Percentiles rank a stretch among this genome's conserved stretches.
Conservation (phyloP, 352 stramenopile species). For the Peronosclerospora sorghi region DNA sequence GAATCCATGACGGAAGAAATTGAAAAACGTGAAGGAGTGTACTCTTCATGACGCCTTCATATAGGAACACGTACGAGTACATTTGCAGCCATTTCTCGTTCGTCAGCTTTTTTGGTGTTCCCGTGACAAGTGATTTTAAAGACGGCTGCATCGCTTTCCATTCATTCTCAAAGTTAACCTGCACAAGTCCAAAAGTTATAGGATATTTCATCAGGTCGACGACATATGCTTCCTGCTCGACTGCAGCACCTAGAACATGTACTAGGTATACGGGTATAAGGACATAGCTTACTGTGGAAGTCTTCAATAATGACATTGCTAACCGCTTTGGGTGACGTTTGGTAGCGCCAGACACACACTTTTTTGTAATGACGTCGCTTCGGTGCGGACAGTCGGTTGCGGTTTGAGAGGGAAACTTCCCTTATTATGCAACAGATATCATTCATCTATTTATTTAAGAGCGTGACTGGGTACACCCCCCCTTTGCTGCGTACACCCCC, state of each 20-base stretch:
- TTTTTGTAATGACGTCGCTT: slow-evolving; percentile 3
- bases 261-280: background rate
- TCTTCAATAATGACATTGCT: slow-evolving; percentile 75
- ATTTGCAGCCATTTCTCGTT: slow-evolving; percentile 82
- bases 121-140: slow-evolving; percentile 67
- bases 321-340: slow-evolving; percentile 2
- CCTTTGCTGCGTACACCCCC: too few relatives aligned
- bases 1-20: too few relatives aligned
- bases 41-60: too few relatives aligned
- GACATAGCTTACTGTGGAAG: slow-evolving; percentile 36
- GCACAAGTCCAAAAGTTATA: slow-evolving; percentile 6
- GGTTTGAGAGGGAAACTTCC: slow-evolving; percentile 14
- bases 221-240: background rate
- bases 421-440: too few relatives aligned
- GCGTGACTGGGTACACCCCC: too few relatives aligned
- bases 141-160: slow-evolving; percentile 75
- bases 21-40: too few relatives aligned
- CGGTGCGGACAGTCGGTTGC: slow-evolving; percentile 17
- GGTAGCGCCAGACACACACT: slow-evolving; percentile 18
- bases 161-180: slow-evolving; percentile 82
- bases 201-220: slow-evolving; percentile 1
- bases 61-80: slow-evolving; percentile 60
- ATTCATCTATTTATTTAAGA: too few relatives aligned
- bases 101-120: slow-evolving; percentile 47
- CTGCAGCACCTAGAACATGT: background rate